Conservation (phyloP, 106 monocot genomes). For the Acorus gramineus region DNA sequence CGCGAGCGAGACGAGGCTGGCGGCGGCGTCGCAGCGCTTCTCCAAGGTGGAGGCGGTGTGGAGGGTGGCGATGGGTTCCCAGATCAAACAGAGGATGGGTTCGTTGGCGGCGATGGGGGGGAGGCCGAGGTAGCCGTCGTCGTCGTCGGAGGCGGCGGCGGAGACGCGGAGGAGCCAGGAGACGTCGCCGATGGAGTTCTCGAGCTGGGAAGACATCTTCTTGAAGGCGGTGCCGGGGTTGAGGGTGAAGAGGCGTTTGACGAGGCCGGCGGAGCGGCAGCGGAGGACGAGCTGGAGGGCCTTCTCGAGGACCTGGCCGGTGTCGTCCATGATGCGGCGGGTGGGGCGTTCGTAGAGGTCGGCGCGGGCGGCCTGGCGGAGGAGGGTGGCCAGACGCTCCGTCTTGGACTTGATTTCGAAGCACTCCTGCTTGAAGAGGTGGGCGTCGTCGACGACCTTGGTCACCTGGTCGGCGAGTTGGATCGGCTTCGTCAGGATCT, state of each 20-base stretch:
- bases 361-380: conserved; percentile 74
- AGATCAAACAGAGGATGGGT: conserved; percentile 87
- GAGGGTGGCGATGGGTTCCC: conserved; percentile 86
- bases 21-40: conserved; percentile 53
- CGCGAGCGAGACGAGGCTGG: conserved; percentile 71
- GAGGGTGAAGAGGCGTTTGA: conserved; percentile 69
- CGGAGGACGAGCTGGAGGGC: conserved; percentile 45
- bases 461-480: conserved; percentile 74
- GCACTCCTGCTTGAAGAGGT: conserved; percentile 48
- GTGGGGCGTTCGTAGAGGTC: conserved; percentile 89
- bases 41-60: conserved; percentile 48
- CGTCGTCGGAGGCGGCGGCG: conserved; percentile 31
- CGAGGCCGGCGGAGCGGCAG: conserved; percentile 42
- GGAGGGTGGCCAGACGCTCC: conserved; percentile 47
- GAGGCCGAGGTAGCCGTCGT: conserved; percentile 61
- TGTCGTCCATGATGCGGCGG: conserved; percentile 79
- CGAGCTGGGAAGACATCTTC: conserved; percentile 50
- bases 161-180: conserved; percentile 90
- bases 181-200: conserved; percentile 75
- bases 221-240: conserved; percentile 61
- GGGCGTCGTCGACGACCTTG: conserved; percentile 43
- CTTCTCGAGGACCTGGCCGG: conserved; percentile 68
- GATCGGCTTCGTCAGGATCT: conserved; percentile 62
- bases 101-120: conserved; percentile 97
- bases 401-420: conserved; percentile 49